Conservation (phyloP, 345 rosid species). For the Dipteronia dyeriana region DNA sequence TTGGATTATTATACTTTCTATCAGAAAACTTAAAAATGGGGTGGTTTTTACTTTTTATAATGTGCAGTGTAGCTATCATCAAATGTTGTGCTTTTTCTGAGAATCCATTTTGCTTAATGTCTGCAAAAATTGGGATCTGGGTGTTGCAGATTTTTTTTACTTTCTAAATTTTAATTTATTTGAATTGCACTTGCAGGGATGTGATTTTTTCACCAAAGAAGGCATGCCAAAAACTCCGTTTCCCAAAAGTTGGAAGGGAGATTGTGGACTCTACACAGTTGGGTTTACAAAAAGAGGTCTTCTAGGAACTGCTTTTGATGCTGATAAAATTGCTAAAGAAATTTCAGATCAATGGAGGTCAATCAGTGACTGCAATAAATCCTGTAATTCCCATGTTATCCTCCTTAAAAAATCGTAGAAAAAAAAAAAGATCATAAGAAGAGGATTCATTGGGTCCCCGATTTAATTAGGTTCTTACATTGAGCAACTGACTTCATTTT, state of each 20-base stretch:
- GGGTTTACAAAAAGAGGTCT: slow-evolving; percentile 91
- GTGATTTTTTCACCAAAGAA: slow-evolving; percentile 67
- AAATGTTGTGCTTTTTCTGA: no score
- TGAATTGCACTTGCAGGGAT: slow-evolving; percentile 35
- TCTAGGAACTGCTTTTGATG: slow-evolving; percentile 70
- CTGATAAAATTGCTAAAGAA: slow-evolving; percentile 66
- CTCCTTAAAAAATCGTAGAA: slow-evolving; percentile 23
- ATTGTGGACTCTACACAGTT: slow-evolving; percentile 70
- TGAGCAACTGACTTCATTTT: background rate
- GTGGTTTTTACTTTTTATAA: no score
- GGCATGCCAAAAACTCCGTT: slow-evolving; percentile 83
- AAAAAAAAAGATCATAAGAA: background rate
- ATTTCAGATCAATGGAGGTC: slow-evolving; percentile 58
- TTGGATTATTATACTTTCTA: slow-evolving; percentile 15
- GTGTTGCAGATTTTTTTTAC: background rate
- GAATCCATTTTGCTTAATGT: background rate
- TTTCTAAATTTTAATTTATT: background rate
- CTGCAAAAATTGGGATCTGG: background rate
- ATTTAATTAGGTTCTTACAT: no score
- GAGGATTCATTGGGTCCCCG: background rate
- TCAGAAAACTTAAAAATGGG: no score
- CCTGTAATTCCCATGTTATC: slow-evolving; percentile 49
- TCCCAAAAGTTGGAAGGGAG: slow-evolving; percentile 88
- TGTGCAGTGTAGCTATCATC: no score
- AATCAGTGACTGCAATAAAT: slow-evolving; percentile 24